Evolutionary conservation across 805 yeast species (phyloP).

Genomic region (Suhomyces faveliae): DNA sequence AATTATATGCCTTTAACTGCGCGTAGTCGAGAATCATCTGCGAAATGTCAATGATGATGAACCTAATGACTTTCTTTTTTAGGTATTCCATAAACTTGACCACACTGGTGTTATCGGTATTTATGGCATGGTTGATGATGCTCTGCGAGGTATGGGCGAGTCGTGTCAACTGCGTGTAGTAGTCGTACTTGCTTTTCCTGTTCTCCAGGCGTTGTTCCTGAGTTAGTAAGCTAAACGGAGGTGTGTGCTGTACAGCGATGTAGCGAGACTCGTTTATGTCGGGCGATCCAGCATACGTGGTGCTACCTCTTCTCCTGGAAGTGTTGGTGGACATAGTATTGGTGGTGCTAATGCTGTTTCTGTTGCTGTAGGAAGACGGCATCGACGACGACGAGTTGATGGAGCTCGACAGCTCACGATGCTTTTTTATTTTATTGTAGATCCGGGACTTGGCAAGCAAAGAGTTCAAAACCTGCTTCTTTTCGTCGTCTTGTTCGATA

Average conservation of each 20-base stretch:
- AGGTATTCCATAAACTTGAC: constrained; percentile 35
- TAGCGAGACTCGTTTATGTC: constrained; percentile 11
- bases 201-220: constrained; percentile 28
- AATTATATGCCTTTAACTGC: constrained; percentile 16
- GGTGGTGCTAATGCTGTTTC: constrained; percentile 23
- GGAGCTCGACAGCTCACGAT: constrained; percentile 36
- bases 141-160: constrained; percentile 17
- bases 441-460: constrained; percentile 34
- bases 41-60: constrained; percentile 36
- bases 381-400: constrained; percentile 21
- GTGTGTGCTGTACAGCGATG: constrained; percentile 8
- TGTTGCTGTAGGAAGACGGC: constrained; percentile 16
- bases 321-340: constrained; percentile 20
- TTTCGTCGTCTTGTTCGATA: constrained; percentile 17
- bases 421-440: constrained; percentile 36
- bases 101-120: constrained; percentile 16
- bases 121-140: constrained; percentile 10
- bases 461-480: constrained; percentile 20
- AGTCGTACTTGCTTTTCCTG: constrained; percentile 32
- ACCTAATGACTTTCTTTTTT: constrained; percentile 32
- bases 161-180: constrained; percentile 28
- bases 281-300: constrained; percentile 8
- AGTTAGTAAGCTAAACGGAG: constrained; percentile 15
- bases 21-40: constrained; percentile 36
- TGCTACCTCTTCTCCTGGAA: constrained; percentile 19